Base-by-base conservation (phyloP, 176 grass and related monocot species). In the Secale cereale region DNA sequence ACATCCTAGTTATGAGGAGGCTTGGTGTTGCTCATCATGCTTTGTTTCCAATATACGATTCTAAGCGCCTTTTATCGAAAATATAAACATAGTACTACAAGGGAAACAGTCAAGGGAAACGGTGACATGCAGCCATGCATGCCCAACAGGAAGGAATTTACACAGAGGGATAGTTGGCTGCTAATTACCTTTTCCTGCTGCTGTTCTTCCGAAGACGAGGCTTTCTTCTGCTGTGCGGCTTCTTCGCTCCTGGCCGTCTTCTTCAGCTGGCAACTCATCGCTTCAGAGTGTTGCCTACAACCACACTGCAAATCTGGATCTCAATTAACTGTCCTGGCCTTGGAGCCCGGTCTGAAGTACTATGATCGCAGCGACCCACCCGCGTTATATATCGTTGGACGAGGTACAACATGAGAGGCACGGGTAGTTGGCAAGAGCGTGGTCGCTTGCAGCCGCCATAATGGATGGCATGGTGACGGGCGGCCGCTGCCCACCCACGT, bases 241-340 rank as follows among this genome's bases (percentile, higher is more conserved):
- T 67, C 43, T 20, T 67, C 30, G 5, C 16, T 29, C 31, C 10
- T 68, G 17, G 5, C 16, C 16, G 15, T 68, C 16, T 30, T 68
- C 40, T 19, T 50, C 71, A 68, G 74, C 59, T 65, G 59, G 31
- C 52, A 65, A 27, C 59, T 84, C 83, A 85, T 85, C 3, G 31
- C 61, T 77, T 50, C 28, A 1, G 48, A 52, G 48, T 10, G 36
- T 10, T 10, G 5, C 4, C 12, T 6, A 12, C 16, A 2, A 10
- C 16, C 7, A 57, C 33, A 1, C 65, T 26, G 17, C 33, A 27
- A 23, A 17, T 33, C 64, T 66, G 29, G 15, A 29, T 4, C 19
- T 25, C 25, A 0, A 4, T 20, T n/a, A n/a, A n/a, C n/a, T n/a
- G n/a, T n/a, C n/a, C n/a, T n/a, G n/a, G n/a, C n/a, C n/a, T n/a